phyloP scores from a whole-genome alignment of 345 rosid species.

The Stellera chamaejasme region DNA sequence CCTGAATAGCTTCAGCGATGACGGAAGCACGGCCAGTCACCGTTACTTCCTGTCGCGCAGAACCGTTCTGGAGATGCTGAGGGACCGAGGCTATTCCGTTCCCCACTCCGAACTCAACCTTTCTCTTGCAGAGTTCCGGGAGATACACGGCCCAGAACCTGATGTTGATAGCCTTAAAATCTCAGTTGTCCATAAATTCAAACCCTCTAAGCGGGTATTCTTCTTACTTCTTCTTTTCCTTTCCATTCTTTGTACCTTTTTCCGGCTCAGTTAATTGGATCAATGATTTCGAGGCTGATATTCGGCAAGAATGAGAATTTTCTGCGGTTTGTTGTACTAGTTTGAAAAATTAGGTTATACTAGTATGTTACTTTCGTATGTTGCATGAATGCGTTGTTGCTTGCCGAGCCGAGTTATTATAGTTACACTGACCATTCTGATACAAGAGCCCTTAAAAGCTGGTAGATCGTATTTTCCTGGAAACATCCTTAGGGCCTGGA shows the following conservation, averaged over 20 bases:
- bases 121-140: slow-evolving; percentile 61
- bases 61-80: slow-evolving; percentile 77
- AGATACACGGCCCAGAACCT: slow-evolving; percentile 39
- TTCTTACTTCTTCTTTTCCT: not conserved
- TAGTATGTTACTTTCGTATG: no score
- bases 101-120: slow-evolving; percentile 50
- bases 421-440: no score
- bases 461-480: no score
- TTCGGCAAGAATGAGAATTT: no score
- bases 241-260: not conserved
- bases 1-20: slow-evolving; percentile 46
- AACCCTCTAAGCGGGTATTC: slow-evolving; percentile 60
- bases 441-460: no score
- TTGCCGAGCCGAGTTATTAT: no score
- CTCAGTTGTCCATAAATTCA: slow-evolving; percentile 38
- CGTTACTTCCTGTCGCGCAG: slow-evolving; percentile 60
- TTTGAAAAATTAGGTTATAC: no score
- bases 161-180: slow-evolving; percentile 60
- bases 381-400: no score
- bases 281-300: no score
- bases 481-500: no score
- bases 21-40: slow-evolving; percentile 58
- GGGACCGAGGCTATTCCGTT: slow-evolving; percentile 68
- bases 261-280: no score
- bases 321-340: no score